Percentiles rank a stretch among this genome's conserved stretches.
Conservation (phyloP, 2,329 filamentous ascomycete genomes). For the Harringtonia lauricola region DNA sequence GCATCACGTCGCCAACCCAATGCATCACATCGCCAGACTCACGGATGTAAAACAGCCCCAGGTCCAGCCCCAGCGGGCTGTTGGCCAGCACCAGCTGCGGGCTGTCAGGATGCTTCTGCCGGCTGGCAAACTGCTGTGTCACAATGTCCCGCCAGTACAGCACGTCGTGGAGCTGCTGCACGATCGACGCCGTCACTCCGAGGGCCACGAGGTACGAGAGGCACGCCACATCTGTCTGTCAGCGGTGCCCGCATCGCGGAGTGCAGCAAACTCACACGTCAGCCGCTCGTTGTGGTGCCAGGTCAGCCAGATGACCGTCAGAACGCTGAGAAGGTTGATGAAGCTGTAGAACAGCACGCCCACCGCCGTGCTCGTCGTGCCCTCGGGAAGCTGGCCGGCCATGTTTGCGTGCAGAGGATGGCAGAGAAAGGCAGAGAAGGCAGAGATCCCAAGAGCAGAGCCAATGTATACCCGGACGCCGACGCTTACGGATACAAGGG, state of each 20-base stretch:
- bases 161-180: neutral
- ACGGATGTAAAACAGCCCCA: neutral
- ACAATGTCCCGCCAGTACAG: neutral
- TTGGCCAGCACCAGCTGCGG: neutral
- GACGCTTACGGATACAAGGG: too few species aligned
- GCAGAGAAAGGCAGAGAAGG: too few species aligned
- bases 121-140: neutral
- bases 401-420: too few species aligned
- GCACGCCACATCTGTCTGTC: neutral
- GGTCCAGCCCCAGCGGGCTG: neutral
- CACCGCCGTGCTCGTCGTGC: neutral
- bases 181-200: neutral
- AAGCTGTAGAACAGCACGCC: neutral
- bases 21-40: neutral
- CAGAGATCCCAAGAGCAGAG: too few species aligned
- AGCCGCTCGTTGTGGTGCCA: neutral
- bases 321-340: neutral
- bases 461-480: too few species aligned
- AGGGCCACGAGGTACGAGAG: neutral
- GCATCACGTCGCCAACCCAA: too few species aligned
- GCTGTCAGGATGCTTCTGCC: neutral
- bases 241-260: too few species aligned
- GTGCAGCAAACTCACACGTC: neutral
- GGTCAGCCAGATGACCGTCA: neutral
- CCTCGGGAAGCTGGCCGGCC: neutral